Base-by-base conservation (phyloP, 352 stramenopile genomes). In the Discostella stelligera region DNA sequence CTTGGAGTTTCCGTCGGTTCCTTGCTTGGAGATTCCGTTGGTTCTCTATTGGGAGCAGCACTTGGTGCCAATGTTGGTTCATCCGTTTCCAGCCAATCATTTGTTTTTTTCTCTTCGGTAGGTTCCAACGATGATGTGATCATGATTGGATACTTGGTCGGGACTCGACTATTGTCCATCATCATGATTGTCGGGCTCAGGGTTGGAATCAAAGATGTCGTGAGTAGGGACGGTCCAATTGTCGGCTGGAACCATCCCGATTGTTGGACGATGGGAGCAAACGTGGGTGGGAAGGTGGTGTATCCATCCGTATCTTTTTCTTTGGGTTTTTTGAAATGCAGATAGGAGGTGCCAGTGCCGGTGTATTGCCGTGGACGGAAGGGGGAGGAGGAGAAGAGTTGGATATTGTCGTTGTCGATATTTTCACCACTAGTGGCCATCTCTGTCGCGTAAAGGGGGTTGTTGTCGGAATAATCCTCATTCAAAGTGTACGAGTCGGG, bases 271-370 rank as follows among this genome's bases (percentile, higher is more conserved):
- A 62, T 49, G 14, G 73, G 59, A 2, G 9, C 21, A 21, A 13
- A 41, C 16, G 56, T 80, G 14, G 77, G 77, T 8, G 71, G 71
- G 39, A 80, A 80, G 2, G 77, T 84, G 0, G 53, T 69, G 3
- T 56, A 14, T 2, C 77, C 77, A 39, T 61, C 44, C 2, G 32
- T 64, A 55, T 84, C 77, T 18, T 75, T 44, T 65, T 84, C 77
- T 9, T 14, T 74, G 0, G 63, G n/a, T 55, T 80, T 25, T 50
- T 84, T 84, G 49, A 66, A 79, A 41, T 84, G 77, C 13, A 84
- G 25, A 39, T 64, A 84, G 18, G 54, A 71, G 0, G 77, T 84
- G 39, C 75, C 77, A 0, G 30, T 52, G 1, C 48, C 59, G 1
- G 18, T 16, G 27, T 77, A 84, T 50, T 77, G 20, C 0, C 77